Percentiles rank a stretch among this genome's conserved stretches.
phyloP scores from a whole-genome alignment of 2,329 filamentous ascomycete genomes.

The Aphanocladium album region DNA sequence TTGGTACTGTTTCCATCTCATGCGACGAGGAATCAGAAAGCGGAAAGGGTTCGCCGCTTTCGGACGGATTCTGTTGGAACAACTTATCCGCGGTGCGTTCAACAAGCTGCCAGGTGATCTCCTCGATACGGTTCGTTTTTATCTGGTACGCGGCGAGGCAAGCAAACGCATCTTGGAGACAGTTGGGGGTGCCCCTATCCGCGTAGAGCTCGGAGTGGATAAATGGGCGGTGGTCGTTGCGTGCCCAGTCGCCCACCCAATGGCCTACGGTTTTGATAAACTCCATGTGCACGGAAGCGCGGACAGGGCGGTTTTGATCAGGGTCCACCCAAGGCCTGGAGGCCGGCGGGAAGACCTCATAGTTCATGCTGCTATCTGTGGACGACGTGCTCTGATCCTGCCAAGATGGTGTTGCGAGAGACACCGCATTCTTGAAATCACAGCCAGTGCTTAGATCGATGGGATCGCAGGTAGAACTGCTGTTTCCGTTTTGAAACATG shows the following conservation, averaged over 20 bases:
- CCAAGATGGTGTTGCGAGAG: background rate
- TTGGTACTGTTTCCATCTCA: no score
- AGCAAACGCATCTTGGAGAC: slow-evolving; percentile 26
- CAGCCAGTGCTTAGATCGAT: background rate
- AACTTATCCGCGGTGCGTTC: slow-evolving; percentile 18
- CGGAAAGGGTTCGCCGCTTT: no score
- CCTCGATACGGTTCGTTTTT: slow-evolving; percentile 22
- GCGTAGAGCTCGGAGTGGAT: slow-evolving; percentile 25
- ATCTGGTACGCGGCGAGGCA: slow-evolving; percentile 21
- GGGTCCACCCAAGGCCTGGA: background rate
- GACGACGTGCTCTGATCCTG: background rate
- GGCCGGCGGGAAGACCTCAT: no score
- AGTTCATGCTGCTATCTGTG: background rate
- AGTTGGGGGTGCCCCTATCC: slow-evolving; percentile 19
- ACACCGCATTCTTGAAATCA: no score
- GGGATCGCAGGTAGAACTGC: background rate
- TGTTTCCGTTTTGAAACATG: no score
- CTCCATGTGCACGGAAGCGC: slow-evolving; percentile 18
- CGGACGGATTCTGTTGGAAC: background rate
- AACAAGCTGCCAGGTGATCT: slow-evolving; percentile 21
- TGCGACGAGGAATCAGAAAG: no score
- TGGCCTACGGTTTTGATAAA: slow-evolving; percentile 21
- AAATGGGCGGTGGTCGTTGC: slow-evolving; percentile 22
- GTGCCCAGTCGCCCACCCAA: slow-evolving; percentile 24
- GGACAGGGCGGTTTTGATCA: background rate